phyloP scores from a whole-genome alignment of 257 asterid species.

The Solanum neorickii region DNA sequence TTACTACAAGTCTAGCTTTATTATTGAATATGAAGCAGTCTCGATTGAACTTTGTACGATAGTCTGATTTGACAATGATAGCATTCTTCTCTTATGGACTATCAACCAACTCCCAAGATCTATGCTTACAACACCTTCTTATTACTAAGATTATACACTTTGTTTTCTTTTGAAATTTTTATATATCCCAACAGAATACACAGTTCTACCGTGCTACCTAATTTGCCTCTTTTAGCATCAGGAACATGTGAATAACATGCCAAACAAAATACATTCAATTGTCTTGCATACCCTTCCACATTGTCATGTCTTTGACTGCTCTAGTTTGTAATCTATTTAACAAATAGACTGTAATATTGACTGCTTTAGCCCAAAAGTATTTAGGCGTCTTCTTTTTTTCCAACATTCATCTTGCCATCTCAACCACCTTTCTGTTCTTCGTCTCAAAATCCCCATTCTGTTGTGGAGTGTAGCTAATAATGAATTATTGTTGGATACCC shows the following conservation, averaged over 20 bases:
- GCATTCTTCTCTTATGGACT: not conserved
- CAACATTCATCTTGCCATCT: no score
- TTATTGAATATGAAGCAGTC: not conserved
- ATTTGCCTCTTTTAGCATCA: not conserved
- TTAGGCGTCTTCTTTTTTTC: not conserved
- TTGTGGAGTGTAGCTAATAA: not conserved
- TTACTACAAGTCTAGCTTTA: no score
- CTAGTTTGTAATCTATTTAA: not conserved
- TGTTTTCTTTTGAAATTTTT: no score
- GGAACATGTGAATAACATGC: not conserved
- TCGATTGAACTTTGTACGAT: not conserved
- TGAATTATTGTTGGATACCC: not conserved
- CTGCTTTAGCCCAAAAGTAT: not conserved
- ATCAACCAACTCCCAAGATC: not conserved
- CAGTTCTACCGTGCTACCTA: not conserved
- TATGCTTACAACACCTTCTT: not conserved
- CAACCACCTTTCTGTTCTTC: no score
- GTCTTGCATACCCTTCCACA: not conserved
- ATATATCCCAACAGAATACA: no score
- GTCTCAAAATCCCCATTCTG: no score
- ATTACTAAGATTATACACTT: not conserved
- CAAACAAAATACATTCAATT: not conserved
- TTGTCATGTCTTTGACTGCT: not conserved
- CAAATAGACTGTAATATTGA: not conserved
- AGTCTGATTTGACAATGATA: not conserved